Percentiles rank a stretch among this genome's conserved stretches.
phyloP scores from a whole-genome alignment of 768 basidiomycete genomes.

The Suillus placidus region DNA sequence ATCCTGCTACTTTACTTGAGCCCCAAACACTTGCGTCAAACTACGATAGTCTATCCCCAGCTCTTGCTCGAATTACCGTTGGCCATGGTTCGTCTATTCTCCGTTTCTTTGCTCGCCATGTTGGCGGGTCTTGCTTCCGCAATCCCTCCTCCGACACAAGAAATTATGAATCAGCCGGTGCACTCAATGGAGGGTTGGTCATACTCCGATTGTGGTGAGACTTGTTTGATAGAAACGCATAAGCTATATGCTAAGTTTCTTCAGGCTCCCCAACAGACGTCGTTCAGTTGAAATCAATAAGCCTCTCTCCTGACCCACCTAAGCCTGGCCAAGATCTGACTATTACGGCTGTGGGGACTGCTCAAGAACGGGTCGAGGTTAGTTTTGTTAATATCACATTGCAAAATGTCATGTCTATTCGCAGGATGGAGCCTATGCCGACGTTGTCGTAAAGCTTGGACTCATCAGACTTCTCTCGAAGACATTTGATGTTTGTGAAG shows the following conservation, averaged over 20 bases:
- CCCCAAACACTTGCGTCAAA: constrained; percentile 22
- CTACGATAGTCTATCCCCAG: neutral
- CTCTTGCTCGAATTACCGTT: constrained; percentile 16
- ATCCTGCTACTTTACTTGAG: constrained; percentile 19
- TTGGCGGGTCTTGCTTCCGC: constrained; percentile 31
- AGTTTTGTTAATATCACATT: constrained; percentile 14
- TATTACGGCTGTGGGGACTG: constrained; percentile 73
- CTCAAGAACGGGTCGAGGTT: constrained; percentile 67
- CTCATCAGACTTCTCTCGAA: constrained; percentile 86
- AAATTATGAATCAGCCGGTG: constrained; percentile 32
- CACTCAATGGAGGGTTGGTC: constrained; percentile 56
- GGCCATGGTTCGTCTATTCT: constrained; percentile 33
- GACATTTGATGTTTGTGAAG: constrained; percentile 86
- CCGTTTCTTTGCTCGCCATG: constrained; percentile 32
- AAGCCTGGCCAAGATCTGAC: constrained; percentile 85
- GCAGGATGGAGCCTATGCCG: constrained; percentile 89
- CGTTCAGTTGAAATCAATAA: constrained; percentile 71
- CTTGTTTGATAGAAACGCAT: constrained; percentile 13
- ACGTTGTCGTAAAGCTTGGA: constrained; percentile 93
- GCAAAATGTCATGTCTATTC: constrained; percentile 12
- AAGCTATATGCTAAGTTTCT: constrained; percentile 10
- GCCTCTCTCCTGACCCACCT: constrained; percentile 85
- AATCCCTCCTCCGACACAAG: constrained; percentile 30
- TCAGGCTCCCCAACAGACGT: constrained; percentile 49
- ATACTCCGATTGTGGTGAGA: constrained; percentile 76